Evolutionary conservation across 257 asterid species (phyloP).

Genomic region (Penstemon barbatus): DNA sequence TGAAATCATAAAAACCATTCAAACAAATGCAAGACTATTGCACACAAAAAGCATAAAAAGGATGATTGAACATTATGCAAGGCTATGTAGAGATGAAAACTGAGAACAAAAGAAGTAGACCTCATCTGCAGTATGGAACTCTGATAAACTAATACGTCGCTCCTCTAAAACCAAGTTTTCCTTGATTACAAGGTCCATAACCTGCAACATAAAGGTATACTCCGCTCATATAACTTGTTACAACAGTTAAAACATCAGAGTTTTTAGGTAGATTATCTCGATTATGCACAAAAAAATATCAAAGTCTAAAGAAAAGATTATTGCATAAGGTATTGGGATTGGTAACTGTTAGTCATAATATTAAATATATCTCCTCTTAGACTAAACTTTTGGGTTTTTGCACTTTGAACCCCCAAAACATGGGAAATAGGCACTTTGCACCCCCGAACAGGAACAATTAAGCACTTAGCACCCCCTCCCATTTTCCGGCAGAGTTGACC

Average conservation of each 20-base stretch:
- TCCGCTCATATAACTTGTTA: constrained; percentile 23
- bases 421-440: too few species aligned
- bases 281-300: not conserved
- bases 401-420: too few species aligned
- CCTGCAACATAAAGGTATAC: constrained; percentile 44
- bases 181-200: constrained; percentile 62
- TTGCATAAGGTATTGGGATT: not conserved
- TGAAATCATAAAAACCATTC: not conserved
- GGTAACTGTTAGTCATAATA: too few species aligned
- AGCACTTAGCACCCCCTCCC: too few species aligned
- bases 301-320: not conserved
- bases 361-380: too few species aligned
- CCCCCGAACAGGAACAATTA: too few species aligned
- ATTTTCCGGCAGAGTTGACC: too few species aligned
- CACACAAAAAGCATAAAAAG: too few species aligned
- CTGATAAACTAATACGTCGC: constrained; percentile 77
- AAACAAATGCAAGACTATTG: not conserved
- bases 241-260: constrained; percentile 9
- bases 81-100: not conserved
- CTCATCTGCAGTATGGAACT: constrained; percentile 94
- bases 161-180: constrained; percentile 61
- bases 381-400: too few species aligned
- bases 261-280: not conserved
- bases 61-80: too few species aligned
- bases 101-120: constrained; percentile 35